Conservation (phyloP, 2,329 filamentous ascomycete species). For the Mollisia scopiformis region DNA sequence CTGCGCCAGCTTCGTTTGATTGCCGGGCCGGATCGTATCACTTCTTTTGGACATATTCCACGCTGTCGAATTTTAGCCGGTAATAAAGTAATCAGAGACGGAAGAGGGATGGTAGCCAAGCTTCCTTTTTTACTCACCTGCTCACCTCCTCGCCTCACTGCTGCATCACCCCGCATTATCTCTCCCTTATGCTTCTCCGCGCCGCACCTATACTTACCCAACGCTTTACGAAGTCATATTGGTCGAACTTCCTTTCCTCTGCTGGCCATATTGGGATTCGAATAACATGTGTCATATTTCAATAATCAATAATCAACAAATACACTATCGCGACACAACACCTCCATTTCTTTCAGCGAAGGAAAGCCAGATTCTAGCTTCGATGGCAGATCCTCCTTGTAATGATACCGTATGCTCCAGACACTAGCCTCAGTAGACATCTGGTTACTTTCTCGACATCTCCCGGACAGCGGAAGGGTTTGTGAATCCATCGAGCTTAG, state of each 20-base stretch:
- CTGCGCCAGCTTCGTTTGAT: neutral
- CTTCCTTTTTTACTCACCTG: neutral
- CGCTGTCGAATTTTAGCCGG: neutral
- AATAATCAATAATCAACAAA: neutral
- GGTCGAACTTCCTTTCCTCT: neutral
- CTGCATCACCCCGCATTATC: neutral
- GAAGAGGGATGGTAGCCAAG: neutral
- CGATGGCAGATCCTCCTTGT: neutral
- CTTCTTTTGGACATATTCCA: neutral
- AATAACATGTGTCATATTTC: neutral
- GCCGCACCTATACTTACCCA: neutral
- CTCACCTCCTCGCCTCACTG: neutral
- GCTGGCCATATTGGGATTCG: neutral
- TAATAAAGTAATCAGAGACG: neutral
- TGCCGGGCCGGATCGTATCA: neutral
- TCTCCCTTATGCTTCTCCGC: neutral
- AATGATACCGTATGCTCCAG: neutral
- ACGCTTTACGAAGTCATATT: neutral
- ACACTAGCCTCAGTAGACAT: neutral
- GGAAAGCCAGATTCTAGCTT: neutral
- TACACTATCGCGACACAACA: neutral
- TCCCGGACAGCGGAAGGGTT: neutral
- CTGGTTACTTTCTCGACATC: neutral
- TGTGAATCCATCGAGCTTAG: neutral
- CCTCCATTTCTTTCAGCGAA: neutral